Percentiles rank a stretch among this genome's conserved stretches.
These are phyloP conservation scores for Fraxinus platypoda DNA, from an alignment of 305 asterid genomes.

Conservation along the genomic window DNA sequence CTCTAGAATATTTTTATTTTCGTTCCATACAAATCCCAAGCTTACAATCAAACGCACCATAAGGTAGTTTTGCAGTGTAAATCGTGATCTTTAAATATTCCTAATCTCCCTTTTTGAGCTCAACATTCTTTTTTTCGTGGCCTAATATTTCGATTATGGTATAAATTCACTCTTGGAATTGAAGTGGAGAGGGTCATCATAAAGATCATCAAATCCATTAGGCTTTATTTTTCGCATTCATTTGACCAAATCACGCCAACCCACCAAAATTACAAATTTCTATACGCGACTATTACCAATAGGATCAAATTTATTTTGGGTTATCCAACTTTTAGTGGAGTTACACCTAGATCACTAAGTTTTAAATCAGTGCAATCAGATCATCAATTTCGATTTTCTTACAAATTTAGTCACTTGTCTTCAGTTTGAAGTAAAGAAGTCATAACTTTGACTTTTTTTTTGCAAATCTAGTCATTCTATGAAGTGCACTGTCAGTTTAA, in stretches of 20 bases:
- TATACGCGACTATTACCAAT: background rate
- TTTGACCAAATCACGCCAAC: background rate
- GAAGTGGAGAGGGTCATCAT: background rate
- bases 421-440: background rate
- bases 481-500: too few relatives aligned
- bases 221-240: background rate
- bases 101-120: background rate
- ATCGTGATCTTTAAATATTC: background rate
- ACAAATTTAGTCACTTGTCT: background rate
- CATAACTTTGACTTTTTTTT: background rate
- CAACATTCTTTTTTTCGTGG: background rate
- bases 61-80: too few relatives aligned
- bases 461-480: too few relatives aligned
- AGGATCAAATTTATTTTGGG: background rate
- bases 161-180: too few relatives aligned
- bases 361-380: background rate
- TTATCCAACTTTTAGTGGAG: background rate
- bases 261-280: background rate
- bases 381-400: background rate
- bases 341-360: background rate
- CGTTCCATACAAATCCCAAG: too few relatives aligned
- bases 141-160: background rate
- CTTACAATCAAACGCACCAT: too few relatives aligned
- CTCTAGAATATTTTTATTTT: too few relatives aligned
- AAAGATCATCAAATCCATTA: background rate